Conservation (phyloP, 371 early-diverging fungal species). For the Saksenaea oblongispora region DNA sequence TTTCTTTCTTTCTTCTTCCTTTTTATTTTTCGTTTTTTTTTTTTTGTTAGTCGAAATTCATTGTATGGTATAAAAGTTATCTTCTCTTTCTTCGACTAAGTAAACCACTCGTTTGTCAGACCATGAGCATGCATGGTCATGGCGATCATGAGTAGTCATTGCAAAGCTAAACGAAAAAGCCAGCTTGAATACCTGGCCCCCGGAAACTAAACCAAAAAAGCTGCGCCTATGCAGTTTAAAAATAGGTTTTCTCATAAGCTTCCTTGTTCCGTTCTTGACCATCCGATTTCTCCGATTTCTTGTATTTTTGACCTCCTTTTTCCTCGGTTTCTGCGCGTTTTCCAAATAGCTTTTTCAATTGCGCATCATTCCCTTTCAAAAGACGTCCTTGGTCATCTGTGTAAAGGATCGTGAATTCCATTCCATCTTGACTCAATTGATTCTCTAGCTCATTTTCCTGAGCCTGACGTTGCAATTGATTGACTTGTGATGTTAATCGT, state of each 20-base stretch:
- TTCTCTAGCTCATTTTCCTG: slow-evolving; percentile 1
- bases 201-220: too few species aligned
- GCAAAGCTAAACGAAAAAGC: too few species aligned
- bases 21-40: too few species aligned
- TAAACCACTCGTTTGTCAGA: too few species aligned
- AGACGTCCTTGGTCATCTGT: slow-evolving; percentile 2
- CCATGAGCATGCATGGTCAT: too few species aligned
- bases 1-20: background rate
- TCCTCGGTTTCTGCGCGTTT: background rate
- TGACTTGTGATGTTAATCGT: slow-evolving; percentile 31
- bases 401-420: slow-evolving; percentile 8
- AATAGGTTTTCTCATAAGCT: slow-evolving; percentile 17
- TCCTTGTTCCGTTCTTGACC: slow-evolving; percentile 12
- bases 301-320: slow-evolving; percentile 12
- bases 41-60: too few species aligned
- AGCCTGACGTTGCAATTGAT: slow-evolving; percentile 22
- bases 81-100: too few species aligned
- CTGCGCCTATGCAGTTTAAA: background rate
- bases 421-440: background rate
- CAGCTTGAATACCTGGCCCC: too few species aligned
- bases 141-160: too few species aligned
- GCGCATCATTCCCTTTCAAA: background rate
- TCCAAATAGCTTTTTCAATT: slow-evolving; percentile 1
- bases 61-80: too few species aligned
- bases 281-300: slow-evolving; percentile 1